Percentiles rank a stretch among this genome's conserved stretches.
These are phyloP conservation scores for Sphaceloma murrayae DNA, from an alignment of 2,329 filamentous ascomycete genomes.

Conservation along the genomic window DNA sequence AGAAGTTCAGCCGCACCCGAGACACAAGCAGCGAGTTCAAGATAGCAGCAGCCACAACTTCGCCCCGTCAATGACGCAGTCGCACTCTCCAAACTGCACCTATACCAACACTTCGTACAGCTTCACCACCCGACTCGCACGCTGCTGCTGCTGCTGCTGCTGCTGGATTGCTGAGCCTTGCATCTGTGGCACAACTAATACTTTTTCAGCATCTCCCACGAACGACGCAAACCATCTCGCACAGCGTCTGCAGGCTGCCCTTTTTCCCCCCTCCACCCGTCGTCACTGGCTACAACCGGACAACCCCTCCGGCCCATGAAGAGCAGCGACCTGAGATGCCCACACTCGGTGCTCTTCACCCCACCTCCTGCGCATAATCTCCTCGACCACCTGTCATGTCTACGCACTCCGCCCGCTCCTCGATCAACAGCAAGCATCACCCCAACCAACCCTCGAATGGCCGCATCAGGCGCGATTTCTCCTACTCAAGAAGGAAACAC, in stretches of 20 bases:
- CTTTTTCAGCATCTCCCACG: too few relatives aligned
- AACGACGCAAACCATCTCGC: too few relatives aligned
- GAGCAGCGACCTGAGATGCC: conserved; percentile 14
- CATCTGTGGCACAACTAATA: too few relatives aligned
- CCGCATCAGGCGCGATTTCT: conserved; percentile 32
- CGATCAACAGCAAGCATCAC: conserved; percentile 31
- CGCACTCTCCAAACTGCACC: conserved; percentile 2
- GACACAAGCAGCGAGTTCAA: conserved; percentile 1
- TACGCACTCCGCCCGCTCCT: conserved; percentile 25
- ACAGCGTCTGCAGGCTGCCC: too few relatives aligned
- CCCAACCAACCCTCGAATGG: conserved; percentile 36
- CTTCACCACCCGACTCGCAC: background rate
- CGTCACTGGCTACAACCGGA: background rate
- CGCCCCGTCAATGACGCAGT: conserved; percentile 12
- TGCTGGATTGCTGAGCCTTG: too few relatives aligned
- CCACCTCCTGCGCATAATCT: background rate
- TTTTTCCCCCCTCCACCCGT: background rate
- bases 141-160: conserved; percentile 5
- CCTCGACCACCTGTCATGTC: conserved; percentile 22
- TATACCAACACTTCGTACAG: too few relatives aligned
- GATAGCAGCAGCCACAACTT: background rate
- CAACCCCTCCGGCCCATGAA: background rate
- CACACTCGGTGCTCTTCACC: background rate
- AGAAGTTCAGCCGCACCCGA: conserved; percentile 7
- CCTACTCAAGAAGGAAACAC: conserved; percentile 30